phyloP scores from a whole-genome alignment of 192 early-diverging fungal genomes.

The Linnemannia zychae region DNA sequence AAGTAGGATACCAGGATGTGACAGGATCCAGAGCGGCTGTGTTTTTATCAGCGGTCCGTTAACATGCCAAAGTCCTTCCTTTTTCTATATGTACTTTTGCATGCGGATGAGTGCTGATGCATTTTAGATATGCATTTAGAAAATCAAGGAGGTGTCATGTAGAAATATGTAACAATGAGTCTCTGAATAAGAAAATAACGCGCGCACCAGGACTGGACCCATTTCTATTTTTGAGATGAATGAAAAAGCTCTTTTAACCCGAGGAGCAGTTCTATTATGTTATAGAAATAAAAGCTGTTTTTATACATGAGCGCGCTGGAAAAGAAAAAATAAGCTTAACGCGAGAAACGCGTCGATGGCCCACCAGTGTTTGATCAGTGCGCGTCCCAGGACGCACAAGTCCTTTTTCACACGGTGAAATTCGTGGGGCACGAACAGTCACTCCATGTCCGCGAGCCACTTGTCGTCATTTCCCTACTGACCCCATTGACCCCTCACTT shows the following conservation, averaged over 20 bases:
- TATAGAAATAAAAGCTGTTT: too few species aligned
- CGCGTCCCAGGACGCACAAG: neutral
- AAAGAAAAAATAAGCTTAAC: neutral
- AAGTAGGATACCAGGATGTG: conserved; percentile 1
- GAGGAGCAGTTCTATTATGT: neutral
- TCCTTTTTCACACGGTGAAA: neutral
- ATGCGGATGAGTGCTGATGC: neutral
- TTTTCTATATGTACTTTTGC: neutral
- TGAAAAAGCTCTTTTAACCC: neutral
- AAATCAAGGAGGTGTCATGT: neutral
- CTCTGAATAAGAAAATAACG: neutral
- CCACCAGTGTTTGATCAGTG: neutral
- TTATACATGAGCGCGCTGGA: neutral
- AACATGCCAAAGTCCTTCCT: neutral
- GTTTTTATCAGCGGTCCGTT: neutral
- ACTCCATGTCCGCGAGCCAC: too few species aligned
- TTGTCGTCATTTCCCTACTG: neutral
- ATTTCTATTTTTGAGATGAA: conserved; percentile 5
- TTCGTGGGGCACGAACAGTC: conserved; percentile 6
- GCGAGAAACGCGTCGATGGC: neutral
- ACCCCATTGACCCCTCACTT: neutral
- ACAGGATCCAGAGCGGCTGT: conserved; percentile 3
- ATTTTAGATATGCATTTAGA: neutral
- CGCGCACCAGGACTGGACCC: neutral
- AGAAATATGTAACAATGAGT: neutral